A percentile compares a stretch with the other conserved stretches of the same genome.
Evolutionary conservation across 2,329 filamentous ascomycete species (phyloP).

Genomic region (Aspergillus nomiae): DNA sequence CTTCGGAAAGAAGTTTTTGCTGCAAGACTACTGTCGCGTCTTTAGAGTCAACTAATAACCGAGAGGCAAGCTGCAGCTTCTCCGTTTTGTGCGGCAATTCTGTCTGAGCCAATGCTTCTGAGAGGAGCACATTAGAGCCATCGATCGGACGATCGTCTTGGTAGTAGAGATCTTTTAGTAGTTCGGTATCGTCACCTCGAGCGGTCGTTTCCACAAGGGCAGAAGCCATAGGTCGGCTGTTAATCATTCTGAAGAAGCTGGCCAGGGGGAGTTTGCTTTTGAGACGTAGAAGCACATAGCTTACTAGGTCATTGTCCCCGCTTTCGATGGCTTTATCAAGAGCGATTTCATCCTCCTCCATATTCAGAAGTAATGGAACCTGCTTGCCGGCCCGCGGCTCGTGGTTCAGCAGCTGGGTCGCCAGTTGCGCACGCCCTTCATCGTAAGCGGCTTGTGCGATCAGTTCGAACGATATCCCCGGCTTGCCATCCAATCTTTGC

Average conservation of each 20-base stretch:
- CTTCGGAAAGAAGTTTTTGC: slow-evolving; percentile 75
- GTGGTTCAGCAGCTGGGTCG: slow-evolving; percentile 87
- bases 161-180: slow-evolving; percentile 96
- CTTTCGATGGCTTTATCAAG: slow-evolving; percentile 96
- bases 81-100: slow-evolving; percentile 72
- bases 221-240: slow-evolving; percentile 78
- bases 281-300: slow-evolving; percentile 81
- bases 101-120: slow-evolving; percentile 76
- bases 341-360: slow-evolving; percentile 94
- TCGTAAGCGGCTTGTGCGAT: slow-evolving; percentile 93
- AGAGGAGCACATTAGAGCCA: slow-evolving; percentile 82
- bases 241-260: slow-evolving; percentile 90
- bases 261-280: slow-evolving; percentile 89
- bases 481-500: slow-evolving; percentile 80
- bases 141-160: slow-evolving; percentile 91
- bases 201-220: slow-evolving; percentile 88
- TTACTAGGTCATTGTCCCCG: slow-evolving; percentile 90
- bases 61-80: slow-evolving; percentile 84
- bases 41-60: slow-evolving; percentile 80
- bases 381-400: slow-evolving; percentile 95
- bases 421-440: slow-evolving; percentile 84
- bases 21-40: slow-evolving; percentile 69
- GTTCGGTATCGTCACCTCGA: slow-evolving; percentile 71
- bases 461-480: slow-evolving; percentile 91
- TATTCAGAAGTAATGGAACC: slow-evolving; percentile 86